phyloP scores from a whole-genome alignment of 2,329 filamentous ascomycete species.

The Scolecobasidium constrictum region DNA sequence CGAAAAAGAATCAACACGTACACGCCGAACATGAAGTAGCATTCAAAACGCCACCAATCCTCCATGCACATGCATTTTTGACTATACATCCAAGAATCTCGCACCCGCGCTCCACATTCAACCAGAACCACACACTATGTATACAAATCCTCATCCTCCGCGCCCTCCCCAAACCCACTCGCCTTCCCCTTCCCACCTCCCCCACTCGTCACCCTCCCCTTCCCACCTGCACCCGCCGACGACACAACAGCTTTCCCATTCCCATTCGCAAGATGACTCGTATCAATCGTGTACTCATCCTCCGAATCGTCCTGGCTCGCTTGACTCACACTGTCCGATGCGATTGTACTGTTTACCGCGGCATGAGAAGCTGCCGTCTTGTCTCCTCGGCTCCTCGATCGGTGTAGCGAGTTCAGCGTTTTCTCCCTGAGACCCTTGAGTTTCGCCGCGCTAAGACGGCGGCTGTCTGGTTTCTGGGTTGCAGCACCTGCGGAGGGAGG shows the following conservation, averaged over 20 bases:
- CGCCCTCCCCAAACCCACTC: constrained; percentile 27
- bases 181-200: constrained; percentile 23
- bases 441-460: background rate
- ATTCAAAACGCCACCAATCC: too few species aligned
- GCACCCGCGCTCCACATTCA: too few species aligned
- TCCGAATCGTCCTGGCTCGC: constrained; percentile 14
- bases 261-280: constrained; percentile 11
- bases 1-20: too few species aligned
- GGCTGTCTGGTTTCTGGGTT: background rate
- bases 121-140: too few species aligned
- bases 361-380: constrained; percentile 23
- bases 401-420: background rate
- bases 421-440: background rate
- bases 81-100: too few species aligned
- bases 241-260: constrained; percentile 17
- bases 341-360: constrained; percentile 30
- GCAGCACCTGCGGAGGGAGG: background rate
- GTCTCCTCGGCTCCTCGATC: background rate
- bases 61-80: too few species aligned
- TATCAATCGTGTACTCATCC: constrained; percentile 7
- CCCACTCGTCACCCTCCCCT: constrained; percentile 26
- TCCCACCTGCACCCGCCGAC: too few species aligned
- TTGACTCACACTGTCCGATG: constrained; percentile 11
- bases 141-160: constrained; percentile 33
- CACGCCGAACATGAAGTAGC: too few species aligned